phyloP scores from a whole-genome alignment of 495 filamentous ascomycete species.

The Choiromyces venosus region DNA sequence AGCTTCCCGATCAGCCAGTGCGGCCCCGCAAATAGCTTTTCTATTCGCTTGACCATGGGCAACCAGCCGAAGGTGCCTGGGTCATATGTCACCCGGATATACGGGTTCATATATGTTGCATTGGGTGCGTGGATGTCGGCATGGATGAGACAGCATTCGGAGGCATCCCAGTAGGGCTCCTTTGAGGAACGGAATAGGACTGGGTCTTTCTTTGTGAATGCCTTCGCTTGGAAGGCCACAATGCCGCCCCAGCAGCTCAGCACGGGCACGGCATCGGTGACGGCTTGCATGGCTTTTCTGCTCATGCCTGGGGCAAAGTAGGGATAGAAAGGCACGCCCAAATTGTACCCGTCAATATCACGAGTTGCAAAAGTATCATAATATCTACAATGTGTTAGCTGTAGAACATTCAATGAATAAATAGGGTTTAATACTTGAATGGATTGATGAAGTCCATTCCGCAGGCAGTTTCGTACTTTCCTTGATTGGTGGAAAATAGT shows the following conservation, averaged over 20 bases:
- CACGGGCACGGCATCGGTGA: conserved; percentile 64
- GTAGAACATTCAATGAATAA: neutral
- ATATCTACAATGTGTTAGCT: conserved; percentile 4
- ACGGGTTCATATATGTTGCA: conserved; percentile 67
- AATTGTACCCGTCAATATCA: conserved; percentile 64
- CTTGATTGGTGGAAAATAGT: conserved; percentile 66
- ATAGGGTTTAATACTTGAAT: conserved; percentile 53
- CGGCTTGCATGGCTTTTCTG: conserved; percentile 56
- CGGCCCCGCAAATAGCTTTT: conserved; percentile 53
- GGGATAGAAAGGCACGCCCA: conserved; percentile 68
- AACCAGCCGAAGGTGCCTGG: conserved; percentile 53
- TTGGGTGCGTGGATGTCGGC: conserved; percentile 59
- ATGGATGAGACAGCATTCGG: conserved; percentile 73
- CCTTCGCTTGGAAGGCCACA: conserved; percentile 68
- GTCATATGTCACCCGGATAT: conserved; percentile 63
- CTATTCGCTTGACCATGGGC: conserved; percentile 52
- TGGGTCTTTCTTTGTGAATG: conserved; percentile 47
- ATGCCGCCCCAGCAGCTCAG: conserved; percentile 79
- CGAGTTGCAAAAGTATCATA: conserved; percentile 79
- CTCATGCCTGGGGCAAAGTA: conserved; percentile 65
- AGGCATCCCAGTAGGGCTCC: conserved; percentile 67
- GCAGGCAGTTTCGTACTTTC: conserved; percentile 69
- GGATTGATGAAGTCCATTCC: conserved; percentile 70
- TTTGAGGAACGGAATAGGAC: conserved; percentile 61
- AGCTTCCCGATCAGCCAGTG: conserved; percentile 54